These are phyloP conservation scores for Laetiporus sulphureus DNA, from an alignment of 1,284 basidiomycete species.

Conservation along the genomic window DNA sequence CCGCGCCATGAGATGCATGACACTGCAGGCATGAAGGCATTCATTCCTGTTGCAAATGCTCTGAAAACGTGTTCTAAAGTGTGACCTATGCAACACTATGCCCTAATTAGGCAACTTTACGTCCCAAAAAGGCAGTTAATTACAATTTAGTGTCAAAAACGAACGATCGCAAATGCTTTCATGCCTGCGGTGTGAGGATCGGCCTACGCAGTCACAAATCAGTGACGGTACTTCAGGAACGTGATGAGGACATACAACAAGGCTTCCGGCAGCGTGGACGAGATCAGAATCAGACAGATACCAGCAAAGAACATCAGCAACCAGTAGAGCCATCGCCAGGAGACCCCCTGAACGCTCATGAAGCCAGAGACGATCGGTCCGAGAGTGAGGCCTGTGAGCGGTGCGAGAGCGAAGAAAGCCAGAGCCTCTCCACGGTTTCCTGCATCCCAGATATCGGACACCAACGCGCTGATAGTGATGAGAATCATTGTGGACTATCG, in stretches of 20 bases:
- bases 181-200: no score
- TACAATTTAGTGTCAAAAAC: no score
- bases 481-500: neutral
- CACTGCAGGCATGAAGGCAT: no score
- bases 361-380: constrained; percentile 65
- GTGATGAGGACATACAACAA: constrained; percentile 33
- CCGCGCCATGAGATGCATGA: no score
- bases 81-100: no score
- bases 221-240: neutral
- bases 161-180: no score
- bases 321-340: constrained; percentile 79
- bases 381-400: constrained; percentile 68
- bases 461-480: constrained; percentile 20
- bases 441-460: constrained; percentile 30
- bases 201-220: constrained; percentile 26
- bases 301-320: constrained; percentile 61
- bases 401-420: constrained; percentile 40
- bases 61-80: no score
- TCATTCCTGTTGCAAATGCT: no score
- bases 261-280: constrained; percentile 76
- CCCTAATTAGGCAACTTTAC: no score
- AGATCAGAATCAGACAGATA: constrained; percentile 39
- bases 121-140: no score
- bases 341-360: constrained; percentile 38
- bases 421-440: constrained; percentile 30